Evolutionary conservation across 2,329 filamentous ascomycete species (phyloP).

Genomic region (Xylaria polymorpha): DNA sequence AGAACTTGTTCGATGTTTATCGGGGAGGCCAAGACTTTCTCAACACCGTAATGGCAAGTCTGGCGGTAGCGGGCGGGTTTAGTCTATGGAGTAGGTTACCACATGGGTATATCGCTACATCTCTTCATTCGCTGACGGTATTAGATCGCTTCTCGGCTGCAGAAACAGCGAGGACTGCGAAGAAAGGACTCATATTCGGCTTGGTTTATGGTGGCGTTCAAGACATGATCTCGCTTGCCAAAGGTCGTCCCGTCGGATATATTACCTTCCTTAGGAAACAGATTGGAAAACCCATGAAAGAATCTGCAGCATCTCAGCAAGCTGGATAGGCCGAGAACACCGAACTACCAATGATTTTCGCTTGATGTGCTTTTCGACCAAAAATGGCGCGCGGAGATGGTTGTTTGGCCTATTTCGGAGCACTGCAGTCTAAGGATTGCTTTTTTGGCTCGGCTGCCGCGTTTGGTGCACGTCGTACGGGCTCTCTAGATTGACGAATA

Average conservation of each 20-base stretch:
- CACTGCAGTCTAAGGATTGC: slow-evolving; percentile 6
- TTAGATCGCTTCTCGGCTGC: slow-evolving; percentile 82
- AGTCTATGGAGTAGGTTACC: slow-evolving; percentile 80
- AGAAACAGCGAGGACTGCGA: slow-evolving; percentile 81
- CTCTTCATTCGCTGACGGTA: slow-evolving; percentile 31
- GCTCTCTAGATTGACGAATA: slow-evolving; percentile 21
- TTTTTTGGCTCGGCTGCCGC: slow-evolving; percentile 19
- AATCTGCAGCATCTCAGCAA: slow-evolving; percentile 17
- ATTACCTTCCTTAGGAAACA: slow-evolving; percentile 72
- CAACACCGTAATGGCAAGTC: slow-evolving; percentile 83
- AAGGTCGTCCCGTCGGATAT: slow-evolving; percentile 79
- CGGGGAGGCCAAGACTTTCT: slow-evolving; percentile 77
- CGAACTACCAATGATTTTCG: background rate
- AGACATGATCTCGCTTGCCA: slow-evolving; percentile 75
- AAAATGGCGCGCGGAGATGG: slow-evolving; percentile 3
- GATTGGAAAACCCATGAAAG: slow-evolving; percentile 48
- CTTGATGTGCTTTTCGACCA: background rate
- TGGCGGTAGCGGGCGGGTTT: slow-evolving; percentile 87
- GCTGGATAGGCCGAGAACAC: slow-evolving; percentile 1
- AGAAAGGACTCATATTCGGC: slow-evolving; percentile 81
- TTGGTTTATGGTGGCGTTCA: slow-evolving; percentile 83
- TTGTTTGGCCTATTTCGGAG: background rate
- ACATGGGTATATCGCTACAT: background rate
- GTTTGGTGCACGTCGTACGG: slow-evolving; percentile 13
- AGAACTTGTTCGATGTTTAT: slow-evolving; percentile 85